Evolutionary conservation across 345 rosid genomes (phyloP).

Genomic region (thale cress (Arabidopsis thaliana)): TAIR10.1 NC_003074.8:21932501-21933000

Average conservation of each 20-base stretch:
- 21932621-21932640: slow-evolving; percentile 22
- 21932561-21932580: slow-evolving; percentile 18
- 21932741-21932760: slow-evolving; percentile 29
- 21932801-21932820: slow-evolving; percentile 19
- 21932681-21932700: slow-evolving; percentile 35
- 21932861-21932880: slow-evolving; percentile 17
- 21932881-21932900: slow-evolving; percentile 13
- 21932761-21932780: slow-evolving; percentile 24
- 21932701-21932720: slow-evolving; percentile 34
- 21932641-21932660: slow-evolving; percentile 44
- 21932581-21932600: background rate
- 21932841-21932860: slow-evolving; percentile 8
- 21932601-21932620: background rate
- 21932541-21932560: slow-evolving; percentile 38
- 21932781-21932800: slow-evolving; percentile 7
- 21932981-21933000: background rate
- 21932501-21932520: slow-evolving; percentile 34
- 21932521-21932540: slow-evolving; percentile 33
- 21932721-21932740: slow-evolving; percentile 43
- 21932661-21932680: background rate
- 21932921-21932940: slow-evolving; percentile 43
- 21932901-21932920: slow-evolving; percentile 32
- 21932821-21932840: slow-evolving; percentile 25
- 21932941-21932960: slow-evolving; percentile 51
- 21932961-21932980: slow-evolving; percentile 45